phyloP scores from a whole-genome alignment of 2,329 filamentous ascomycete genomes.

The Penicillium italicum region DNA sequence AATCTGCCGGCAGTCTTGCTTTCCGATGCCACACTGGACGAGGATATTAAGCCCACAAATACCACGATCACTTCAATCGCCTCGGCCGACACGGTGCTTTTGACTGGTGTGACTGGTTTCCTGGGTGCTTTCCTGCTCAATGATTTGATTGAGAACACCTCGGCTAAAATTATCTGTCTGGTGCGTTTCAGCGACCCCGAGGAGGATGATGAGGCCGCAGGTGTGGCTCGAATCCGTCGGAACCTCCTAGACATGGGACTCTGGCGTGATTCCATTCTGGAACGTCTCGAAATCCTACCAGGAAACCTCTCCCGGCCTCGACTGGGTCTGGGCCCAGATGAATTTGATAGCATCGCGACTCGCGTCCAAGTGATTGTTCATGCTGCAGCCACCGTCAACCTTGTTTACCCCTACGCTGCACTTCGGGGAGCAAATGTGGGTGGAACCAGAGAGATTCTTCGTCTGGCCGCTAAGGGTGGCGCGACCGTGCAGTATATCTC shows the following conservation, averaged over 20 bases:
- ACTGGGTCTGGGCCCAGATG: slow-evolving; percentile 63
- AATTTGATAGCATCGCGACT: slow-evolving; percentile 62
- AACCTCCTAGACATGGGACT: slow-evolving; percentile 75
- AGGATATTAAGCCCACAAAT: slow-evolving; percentile 61
- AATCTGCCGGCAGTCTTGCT: slow-evolving; percentile 68
- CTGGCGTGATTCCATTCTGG: slow-evolving; percentile 73
- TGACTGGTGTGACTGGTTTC: slow-evolving; percentile 75
- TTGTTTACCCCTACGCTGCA: slow-evolving; percentile 78
- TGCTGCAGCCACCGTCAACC: slow-evolving; percentile 72
- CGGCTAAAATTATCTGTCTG: slow-evolving; percentile 67
- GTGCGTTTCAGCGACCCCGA: slow-evolving; percentile 68
- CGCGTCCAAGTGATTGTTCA: slow-evolving; percentile 72
- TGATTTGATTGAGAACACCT: slow-evolving; percentile 64
- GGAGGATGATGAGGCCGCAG: slow-evolving; percentile 61
- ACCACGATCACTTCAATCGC: slow-evolving; percentile 57
- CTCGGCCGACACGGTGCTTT: slow-evolving; percentile 64
- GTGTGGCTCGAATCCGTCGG: slow-evolving; percentile 68
- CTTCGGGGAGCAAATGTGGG: slow-evolving; percentile 70
- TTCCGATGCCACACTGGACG: slow-evolving; percentile 63
- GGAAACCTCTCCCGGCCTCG: slow-evolving; percentile 67
- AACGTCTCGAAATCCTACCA: slow-evolving; percentile 71
- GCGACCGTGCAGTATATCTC: slow-evolving; percentile 76
- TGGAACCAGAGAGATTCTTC: slow-evolving; percentile 73
- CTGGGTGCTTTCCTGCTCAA: slow-evolving; percentile 71
- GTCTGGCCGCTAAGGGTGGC: slow-evolving; percentile 63